Evolutionary conservation across 306 rosid species (phyloP).

Genomic region (Rosa chinensis): DNA sequence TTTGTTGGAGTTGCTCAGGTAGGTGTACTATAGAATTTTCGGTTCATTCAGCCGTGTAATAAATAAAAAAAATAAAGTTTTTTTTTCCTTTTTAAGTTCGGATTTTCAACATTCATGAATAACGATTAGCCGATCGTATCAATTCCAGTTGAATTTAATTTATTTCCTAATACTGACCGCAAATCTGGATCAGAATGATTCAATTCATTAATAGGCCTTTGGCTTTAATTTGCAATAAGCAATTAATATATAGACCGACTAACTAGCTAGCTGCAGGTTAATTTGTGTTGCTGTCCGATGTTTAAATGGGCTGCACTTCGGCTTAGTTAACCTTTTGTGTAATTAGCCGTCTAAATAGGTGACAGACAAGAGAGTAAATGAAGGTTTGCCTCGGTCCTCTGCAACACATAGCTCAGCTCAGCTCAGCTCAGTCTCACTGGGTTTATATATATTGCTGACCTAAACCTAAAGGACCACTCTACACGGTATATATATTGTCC

Average conservation of each 20-base stretch:
- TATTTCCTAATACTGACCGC: not conserved
- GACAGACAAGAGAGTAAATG: not conserved
- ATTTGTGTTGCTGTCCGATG: not conserved
- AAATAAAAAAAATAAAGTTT: too few species aligned
- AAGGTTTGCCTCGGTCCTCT: not conserved
- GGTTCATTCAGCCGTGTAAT: too few species aligned
- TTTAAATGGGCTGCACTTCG: not conserved
- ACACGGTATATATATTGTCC: not conserved
- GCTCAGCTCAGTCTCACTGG: not conserved
- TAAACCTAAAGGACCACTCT: constrained; percentile 6
- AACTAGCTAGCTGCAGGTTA: not conserved
- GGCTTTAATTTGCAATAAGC: not conserved
- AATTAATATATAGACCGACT: not conserved
- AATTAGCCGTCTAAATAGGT: not conserved
- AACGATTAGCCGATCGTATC: too few species aligned
- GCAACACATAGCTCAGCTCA: not conserved
- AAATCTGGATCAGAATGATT: not conserved
- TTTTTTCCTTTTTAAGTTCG: too few species aligned
- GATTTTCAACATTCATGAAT: too few species aligned
- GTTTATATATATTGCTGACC: constrained; percentile 1
- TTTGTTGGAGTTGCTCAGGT: too few species aligned
- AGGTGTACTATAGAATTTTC: too few species aligned
- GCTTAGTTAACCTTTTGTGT: not conserved
- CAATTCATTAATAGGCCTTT: not conserved
- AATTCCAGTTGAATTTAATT: too few species aligned